Evolutionary conservation across 2,329 filamentous ascomycete species (phyloP), one percentile per base, ranked within the genome.

Genomic region (Calonectria leucothoes): DNA sequence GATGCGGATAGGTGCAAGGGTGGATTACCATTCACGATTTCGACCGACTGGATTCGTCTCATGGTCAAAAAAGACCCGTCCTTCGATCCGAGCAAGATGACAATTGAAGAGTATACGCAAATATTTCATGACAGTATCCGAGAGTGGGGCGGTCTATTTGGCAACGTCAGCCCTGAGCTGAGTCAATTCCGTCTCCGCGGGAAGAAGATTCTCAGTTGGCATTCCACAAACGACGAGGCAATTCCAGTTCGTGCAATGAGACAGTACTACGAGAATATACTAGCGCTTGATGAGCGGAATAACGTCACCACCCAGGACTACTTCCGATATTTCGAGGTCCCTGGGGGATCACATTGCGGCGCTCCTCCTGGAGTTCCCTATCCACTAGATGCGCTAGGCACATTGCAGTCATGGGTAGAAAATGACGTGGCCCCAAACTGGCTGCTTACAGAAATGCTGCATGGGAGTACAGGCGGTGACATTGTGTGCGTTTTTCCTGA

Each of bases 251-350:
- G 25, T 7, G 51, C 39, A 7, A 69, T 61, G 55, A 23, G 52
- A 10, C 29, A 37, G 12, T 69, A 51, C 29, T 69, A 63, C 29
- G n/a, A 69, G 4, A 23, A 23, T 3, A 33, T 69, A 4, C 1
- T 27, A 10, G 7, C 20, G 17, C 23, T 51, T 17, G 66, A 69
- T 29, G 10, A 20, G n/a, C n/a, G 17, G 7, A 17, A n/a, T 1
- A 29, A 55, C 2, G n/a, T 64, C 0, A 57, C 45, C 12, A 68
- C 71, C 3, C 11, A 37, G 8, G 23, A 35, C 12, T 73, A 73
- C 35, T 73, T 64, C 15, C 71, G 68, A 1, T 71, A 49, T 39
- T 73, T 71, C 6, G 68, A 71, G 27, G 31, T 68, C 6, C 68
- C 71, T 4, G 71, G 71, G 10, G 63, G 35, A 10, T 57, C 29